Evolutionary conservation across 2,329 filamentous ascomycete genomes (phyloP), one percentile per base, ranked within the genome.

Genomic region (Penicillium sp.): DNA sequence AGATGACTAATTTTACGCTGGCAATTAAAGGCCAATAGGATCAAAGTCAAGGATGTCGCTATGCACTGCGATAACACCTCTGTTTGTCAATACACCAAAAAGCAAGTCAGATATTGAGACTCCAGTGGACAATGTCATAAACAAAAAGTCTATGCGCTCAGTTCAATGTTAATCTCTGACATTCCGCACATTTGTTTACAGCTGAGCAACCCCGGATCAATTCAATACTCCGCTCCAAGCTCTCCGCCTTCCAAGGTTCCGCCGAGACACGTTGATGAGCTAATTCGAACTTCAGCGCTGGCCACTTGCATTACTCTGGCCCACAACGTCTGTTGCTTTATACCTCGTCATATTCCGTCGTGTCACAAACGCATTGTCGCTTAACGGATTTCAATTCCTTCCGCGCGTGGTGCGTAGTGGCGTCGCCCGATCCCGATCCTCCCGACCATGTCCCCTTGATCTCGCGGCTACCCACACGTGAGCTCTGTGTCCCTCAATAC

Each of bases 381-480:
- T 33, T 40, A 35, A 47, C 41, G 37, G 38, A 50, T 48, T 4
- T 49, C 51, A 54, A 57, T 59, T 57, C 21, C 38, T 23, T 56
- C 25, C 50, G 54, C 56, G 41, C 57, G 43, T 54, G 40, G 49
- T 55, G 50, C 54, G 46, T 51, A 51, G 57, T 60, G 52, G 60
- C 54, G 56, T 63, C 33, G 57, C 58, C 57, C 55, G 50, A 43
- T 57, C 52, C 58, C 64, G 53, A 58, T 37, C 59, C 35, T 60
- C 57, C 64, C 63, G 70, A 72, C 56, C 61, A 74, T 75, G 72
- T 68, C 63, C 69, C 67, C 64, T 65, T 72, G 68, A 67, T 67
- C 62, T 61, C 58, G 47, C 54, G 50, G 43, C 64, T 57, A 54
- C 41, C 59, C 61, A 64, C 66, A 62, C 69, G 61, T 67, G 64